Conservation (phyloP, 2,329 filamentous ascomycete species). For the Fusarium foetens region DNA sequence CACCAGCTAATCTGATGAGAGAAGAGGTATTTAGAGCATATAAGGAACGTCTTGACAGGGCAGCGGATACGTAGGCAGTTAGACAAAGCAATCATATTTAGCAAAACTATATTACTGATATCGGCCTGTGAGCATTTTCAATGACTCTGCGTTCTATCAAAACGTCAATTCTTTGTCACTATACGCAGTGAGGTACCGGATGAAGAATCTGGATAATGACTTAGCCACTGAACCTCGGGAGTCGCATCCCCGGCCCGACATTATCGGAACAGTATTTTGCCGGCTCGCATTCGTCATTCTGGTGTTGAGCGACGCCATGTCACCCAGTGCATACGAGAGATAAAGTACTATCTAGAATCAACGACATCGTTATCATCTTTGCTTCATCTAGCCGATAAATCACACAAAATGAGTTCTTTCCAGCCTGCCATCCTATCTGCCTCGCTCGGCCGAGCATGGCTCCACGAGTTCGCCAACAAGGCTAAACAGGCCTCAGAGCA, state of each 20-base stretch:
- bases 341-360: too few relatives aligned
- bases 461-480: constrained; percentile 6
- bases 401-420: background rate
- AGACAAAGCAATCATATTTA: background rate
- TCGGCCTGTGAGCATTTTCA: rapidly evolving
- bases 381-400: too few relatives aligned
- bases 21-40: background rate
- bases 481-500: background rate
- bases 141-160: rapidly evolving
- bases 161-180: too few relatives aligned
- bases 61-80: background rate
- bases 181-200: rapidly evolving
- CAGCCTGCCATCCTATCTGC: constrained; percentile 2
- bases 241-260: background rate
- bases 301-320: rapidly evolving
- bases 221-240: background rate
- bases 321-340: rapidly evolving
- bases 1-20: background rate
- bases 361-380: too few relatives aligned
- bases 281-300: background rate
- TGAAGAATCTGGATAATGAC: background rate
- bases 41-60: background rate
- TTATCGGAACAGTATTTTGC: constrained; percentile 15
- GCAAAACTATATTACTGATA: background rate
- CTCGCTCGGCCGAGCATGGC: constrained; percentile 15